Conservation (phyloP, 371 early-diverging fungal genomes). For the Phascolomyces articulosus region DNA sequence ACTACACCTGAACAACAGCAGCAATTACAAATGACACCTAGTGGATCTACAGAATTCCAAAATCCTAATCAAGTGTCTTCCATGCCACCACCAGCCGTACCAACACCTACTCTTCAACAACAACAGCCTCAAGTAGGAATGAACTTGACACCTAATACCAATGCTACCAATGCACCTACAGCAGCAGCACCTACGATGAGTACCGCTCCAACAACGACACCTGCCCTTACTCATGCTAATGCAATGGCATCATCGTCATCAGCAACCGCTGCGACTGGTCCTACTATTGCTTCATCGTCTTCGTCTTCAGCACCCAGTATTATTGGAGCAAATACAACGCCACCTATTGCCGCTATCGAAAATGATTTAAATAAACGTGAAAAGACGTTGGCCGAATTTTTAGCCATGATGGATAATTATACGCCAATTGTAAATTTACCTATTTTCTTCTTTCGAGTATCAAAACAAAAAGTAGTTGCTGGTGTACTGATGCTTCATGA, state of each 20-base stretch:
- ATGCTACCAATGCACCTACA: neutral
- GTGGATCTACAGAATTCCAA: slow-evolving; percentile 22
- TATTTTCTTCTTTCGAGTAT: no score
- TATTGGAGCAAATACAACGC: no score
- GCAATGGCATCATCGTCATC: no score
- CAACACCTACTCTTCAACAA: slow-evolving; percentile 1
- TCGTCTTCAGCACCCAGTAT: no score
- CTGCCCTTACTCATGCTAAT: no score
- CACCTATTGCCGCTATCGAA: slow-evolving; percentile 18
- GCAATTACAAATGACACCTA: slow-evolving; percentile 17
- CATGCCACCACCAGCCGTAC: slow-evolving; percentile 12
- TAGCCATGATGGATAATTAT: slow-evolving; percentile 88
- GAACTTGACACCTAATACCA: no score
- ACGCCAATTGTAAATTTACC: slow-evolving; percentile 74
- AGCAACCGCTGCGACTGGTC: neutral
- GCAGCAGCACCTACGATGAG: neutral
- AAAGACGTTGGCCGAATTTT: slow-evolving; percentile 80
- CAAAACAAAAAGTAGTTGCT: neutral
- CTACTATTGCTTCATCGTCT: neutral
- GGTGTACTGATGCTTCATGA: no score
- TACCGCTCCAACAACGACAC: neutral
- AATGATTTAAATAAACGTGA: slow-evolving; percentile 62
- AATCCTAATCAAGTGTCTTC: slow-evolving; percentile 21
- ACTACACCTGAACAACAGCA: slow-evolving; percentile 18
- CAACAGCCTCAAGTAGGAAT: no score